phyloP scores from a whole-genome alignment of 345 rosid genomes.

The Lepidium didymum region DNA sequence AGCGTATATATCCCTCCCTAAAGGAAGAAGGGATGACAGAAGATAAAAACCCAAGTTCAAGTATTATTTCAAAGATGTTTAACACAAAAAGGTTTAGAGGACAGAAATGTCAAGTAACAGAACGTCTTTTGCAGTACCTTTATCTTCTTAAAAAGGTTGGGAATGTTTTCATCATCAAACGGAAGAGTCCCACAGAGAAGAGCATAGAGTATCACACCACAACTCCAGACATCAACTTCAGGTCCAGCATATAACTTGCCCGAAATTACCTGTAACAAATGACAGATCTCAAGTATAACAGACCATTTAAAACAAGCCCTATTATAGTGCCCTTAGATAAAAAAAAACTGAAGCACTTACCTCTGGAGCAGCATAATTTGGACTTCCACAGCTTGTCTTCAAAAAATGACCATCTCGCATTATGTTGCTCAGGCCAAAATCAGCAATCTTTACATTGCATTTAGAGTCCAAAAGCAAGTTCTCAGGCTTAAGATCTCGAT shows the following conservation, averaged over 20 bases:
- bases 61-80: background rate
- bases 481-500: conserved; percentile 96
- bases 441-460: conserved; percentile 90
- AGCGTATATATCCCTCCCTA: conserved; percentile 88
- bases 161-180: conserved; percentile 88
- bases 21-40: background rate
- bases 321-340: background rate
- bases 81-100: background rate
- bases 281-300: background rate
- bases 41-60: background rate
- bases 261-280: conserved; percentile 60
- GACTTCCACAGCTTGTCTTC: conserved; percentile 95
- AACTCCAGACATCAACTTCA: conserved; percentile 99
- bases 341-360: conserved; percentile 16
- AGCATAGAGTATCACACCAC: conserved; percentile 92
- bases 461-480: conserved; percentile 88
- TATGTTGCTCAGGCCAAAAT: conserved; percentile 92
- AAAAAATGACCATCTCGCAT: conserved; percentile 96
- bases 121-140: conserved; percentile 41
- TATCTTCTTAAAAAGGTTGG: conserved; percentile 83
- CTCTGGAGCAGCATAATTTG: conserved; percentile 94
- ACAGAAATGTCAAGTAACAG: background rate
- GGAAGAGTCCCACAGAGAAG: conserved; percentile 96
- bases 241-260: conserved; percentile 91
- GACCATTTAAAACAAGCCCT: background rate